These are phyloP conservation scores for Heterobasidion annosum DNA, from an alignment of 1,284 basidiomycete genomes.

Conservation along the genomic window DNA sequence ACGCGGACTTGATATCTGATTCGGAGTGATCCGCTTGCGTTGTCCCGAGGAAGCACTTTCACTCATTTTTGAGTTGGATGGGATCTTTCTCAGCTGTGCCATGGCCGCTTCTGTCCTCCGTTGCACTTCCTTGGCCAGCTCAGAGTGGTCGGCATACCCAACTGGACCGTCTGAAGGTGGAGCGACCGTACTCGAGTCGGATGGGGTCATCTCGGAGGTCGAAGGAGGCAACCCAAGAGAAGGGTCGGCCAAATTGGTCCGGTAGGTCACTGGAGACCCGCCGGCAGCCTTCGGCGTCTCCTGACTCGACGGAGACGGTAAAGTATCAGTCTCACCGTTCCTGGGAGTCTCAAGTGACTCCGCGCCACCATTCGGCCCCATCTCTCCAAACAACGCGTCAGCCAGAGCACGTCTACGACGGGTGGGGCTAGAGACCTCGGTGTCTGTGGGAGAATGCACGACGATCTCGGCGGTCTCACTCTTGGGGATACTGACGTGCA, in stretches of 20 bases:
- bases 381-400: slow-evolving; percentile 58
- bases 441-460: slow-evolving; percentile 14
- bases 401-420: slow-evolving; percentile 64
- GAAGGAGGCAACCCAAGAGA: neutral
- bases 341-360: slow-evolving; percentile 1
- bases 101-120: slow-evolving; percentile 64
- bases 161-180: slow-evolving; percentile 19
- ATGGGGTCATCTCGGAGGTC: neutral
- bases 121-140: slow-evolving; percentile 59
- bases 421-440: slow-evolving; percentile 30
- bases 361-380: slow-evolving; percentile 27
- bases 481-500: slow-evolving; percentile 16
- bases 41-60: slow-evolving; percentile 17
- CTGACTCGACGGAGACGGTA: neutral
- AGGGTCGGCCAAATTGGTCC: neutral
- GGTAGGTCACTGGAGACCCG: neutral
- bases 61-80: slow-evolving; percentile 40
- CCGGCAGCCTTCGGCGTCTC: neutral
- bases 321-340: neutral
- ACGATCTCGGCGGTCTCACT: slow-evolving; percentile 12
- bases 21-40: slow-evolving; percentile 51
- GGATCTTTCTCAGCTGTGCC: slow-evolving; percentile 50
- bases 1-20: slow-evolving; percentile 66
- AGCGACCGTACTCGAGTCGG: neutral
- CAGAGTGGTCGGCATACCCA: slow-evolving; percentile 29